A percentile compares a stretch with the other conserved stretches of the same genome.
Conservation (phyloP, 1,284 basidiomycete genomes). For the Moesziomyces sp. region DNA sequence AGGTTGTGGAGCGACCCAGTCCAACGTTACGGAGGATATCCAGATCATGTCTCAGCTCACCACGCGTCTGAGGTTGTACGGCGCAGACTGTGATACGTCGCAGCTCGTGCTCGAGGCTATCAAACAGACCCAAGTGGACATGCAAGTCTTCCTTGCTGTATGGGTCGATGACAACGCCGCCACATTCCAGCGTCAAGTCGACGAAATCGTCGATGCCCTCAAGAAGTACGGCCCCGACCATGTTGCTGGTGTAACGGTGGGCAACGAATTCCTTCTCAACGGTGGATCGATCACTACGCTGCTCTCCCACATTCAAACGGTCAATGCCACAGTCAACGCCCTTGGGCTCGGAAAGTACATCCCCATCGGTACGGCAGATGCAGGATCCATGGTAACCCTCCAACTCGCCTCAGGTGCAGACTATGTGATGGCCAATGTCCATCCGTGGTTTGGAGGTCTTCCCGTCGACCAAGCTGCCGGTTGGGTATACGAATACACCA, state of each 20-base stretch:
- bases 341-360: slow-evolving; percentile 70
- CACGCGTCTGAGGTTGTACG: slow-evolving; percentile 62
- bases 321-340: slow-evolving; percentile 73
- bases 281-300: slow-evolving; percentile 69
- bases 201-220: slow-evolving; percentile 76
- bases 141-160: slow-evolving; percentile 86
- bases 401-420: slow-evolving; percentile 78
- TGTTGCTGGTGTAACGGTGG: slow-evolving; percentile 79
- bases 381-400: slow-evolving; percentile 78
- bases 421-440: slow-evolving; percentile 79
- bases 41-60: slow-evolving; percentile 69
- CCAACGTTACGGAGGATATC: slow-evolving; percentile 70
- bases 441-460: slow-evolving; percentile 78
- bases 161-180: slow-evolving; percentile 76
- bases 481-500: slow-evolving; percentile 77
- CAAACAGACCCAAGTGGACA: slow-evolving; percentile 84
- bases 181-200: slow-evolving; percentile 80
- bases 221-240: slow-evolving; percentile 81
- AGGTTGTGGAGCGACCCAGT: slow-evolving; percentile 69
- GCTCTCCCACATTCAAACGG: slow-evolving; percentile 74
- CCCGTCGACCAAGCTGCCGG: slow-evolving; percentile 77
- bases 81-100: slow-evolving; percentile 72
- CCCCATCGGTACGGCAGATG: slow-evolving; percentile 88
- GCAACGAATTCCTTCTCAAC: slow-evolving; percentile 67
- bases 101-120: slow-evolving; percentile 79